A percentile compares a stretch with the other conserved stretches of the same genome.
These are phyloP conservation scores for Xylaria sp. DNA, from an alignment of 2,329 filamentous ascomycete species.

Conservation along the genomic window DNA sequence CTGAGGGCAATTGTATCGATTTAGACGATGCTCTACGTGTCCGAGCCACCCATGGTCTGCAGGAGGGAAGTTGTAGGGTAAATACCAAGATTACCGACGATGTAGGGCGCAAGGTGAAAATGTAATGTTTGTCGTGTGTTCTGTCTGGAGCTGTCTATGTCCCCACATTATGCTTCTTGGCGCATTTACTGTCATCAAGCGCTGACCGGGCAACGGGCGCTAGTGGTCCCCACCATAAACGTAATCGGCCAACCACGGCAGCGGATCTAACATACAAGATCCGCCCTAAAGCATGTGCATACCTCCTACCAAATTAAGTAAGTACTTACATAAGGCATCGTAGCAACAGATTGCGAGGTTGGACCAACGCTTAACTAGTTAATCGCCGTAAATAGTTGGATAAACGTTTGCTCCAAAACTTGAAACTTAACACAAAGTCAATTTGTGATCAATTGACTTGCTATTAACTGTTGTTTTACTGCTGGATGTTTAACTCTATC, in stretches of 20 bases:
- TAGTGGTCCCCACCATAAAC: background rate
- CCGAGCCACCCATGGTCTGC: slow-evolving; percentile 53
- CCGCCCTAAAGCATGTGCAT: background rate
- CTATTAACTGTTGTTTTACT: too few relatives aligned
- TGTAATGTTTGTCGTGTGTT: slow-evolving; percentile 43
- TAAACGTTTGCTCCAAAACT: too few relatives aligned
- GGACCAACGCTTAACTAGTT: too few relatives aligned
- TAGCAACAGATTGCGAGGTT: too few relatives aligned
- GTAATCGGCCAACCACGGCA: slow-evolving; percentile 14
- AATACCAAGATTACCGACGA: slow-evolving; percentile 51
- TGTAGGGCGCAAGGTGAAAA: slow-evolving; percentile 49
- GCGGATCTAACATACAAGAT: background rate
- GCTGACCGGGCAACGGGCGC: slow-evolving; percentile 47
- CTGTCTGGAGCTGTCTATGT: slow-evolving; percentile 27
- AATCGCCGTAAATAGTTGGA: too few relatives aligned
- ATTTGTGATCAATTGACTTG: too few relatives aligned
- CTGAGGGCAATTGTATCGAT: slow-evolving; percentile 46
- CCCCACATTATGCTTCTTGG: slow-evolving; percentile 40
- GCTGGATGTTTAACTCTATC: too few relatives aligned
- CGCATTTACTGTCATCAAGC: slow-evolving; percentile 37
- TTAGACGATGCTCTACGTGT: slow-evolving; percentile 56
- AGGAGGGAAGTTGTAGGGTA: slow-evolving; percentile 47
- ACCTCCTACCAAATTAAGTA: background rate
- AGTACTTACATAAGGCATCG: too few relatives aligned
- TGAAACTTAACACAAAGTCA: too few relatives aligned